Percentiles rank a stretch among this genome's conserved stretches.
Conservation (phyloP, 768 basidiomycete species). For the Naganishia kalamii region DNA sequence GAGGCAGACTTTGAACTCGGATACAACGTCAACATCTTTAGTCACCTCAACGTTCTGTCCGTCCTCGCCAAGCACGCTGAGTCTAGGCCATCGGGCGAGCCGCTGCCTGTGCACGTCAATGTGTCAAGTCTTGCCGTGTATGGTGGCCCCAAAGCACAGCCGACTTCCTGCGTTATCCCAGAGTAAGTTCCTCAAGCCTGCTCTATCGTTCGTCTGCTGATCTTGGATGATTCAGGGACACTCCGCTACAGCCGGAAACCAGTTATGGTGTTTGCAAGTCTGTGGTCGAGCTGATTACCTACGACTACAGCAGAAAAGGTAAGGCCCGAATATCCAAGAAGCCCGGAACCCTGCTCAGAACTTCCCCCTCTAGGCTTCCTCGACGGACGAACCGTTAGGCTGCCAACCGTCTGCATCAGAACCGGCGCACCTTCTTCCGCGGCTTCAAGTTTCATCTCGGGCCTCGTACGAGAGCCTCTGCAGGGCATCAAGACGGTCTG, state of each 20-base stretch:
- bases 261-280: conserved; percentile 45
- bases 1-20: conserved; percentile 60
- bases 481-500: conserved; percentile 35
- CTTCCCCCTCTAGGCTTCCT: conserved; percentile 33
- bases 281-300: conserved; percentile 43
- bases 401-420: conserved; percentile 45
- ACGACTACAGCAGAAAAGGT: conserved; percentile 46
- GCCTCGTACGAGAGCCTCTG: conserved; percentile 46
- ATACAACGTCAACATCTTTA: conserved; percentile 45
- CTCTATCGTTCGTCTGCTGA: not conserved
- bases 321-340: conserved; percentile 2
- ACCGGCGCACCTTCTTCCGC: conserved; percentile 46
- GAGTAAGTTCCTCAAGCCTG: conserved; percentile 23
- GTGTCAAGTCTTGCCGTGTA: conserved; percentile 44
- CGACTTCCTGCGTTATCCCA: conserved; percentile 39
- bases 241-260: conserved; percentile 42
- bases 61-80: conserved; percentile 35
- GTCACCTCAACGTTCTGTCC: conserved; percentile 39
- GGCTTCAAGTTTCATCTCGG: conserved; percentile 47
- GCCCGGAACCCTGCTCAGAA: not conserved
- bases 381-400: conserved; percentile 42
- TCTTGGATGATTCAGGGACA: conserved; percentile 27
- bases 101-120: conserved; percentile 42
- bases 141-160: conserved; percentile 40
- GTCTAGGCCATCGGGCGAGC: conserved; percentile 20